Conservation (phyloP, 495 filamentous ascomycete genomes). For the Parathielavia appendiculata region DNA sequence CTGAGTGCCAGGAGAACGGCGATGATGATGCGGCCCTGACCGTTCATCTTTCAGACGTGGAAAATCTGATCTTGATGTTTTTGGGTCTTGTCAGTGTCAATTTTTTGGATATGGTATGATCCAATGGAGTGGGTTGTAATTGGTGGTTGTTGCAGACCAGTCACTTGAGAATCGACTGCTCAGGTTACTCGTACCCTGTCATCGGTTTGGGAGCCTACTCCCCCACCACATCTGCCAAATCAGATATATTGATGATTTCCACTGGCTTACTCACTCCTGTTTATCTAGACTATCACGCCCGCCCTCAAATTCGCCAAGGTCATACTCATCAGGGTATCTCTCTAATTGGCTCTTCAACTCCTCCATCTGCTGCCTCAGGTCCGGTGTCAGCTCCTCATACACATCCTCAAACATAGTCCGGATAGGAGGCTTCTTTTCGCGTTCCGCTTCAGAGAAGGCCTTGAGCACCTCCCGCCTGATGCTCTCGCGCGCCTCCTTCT, state of each 20-base stretch:
- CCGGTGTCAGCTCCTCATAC: conserved; percentile 81
- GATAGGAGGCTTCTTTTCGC: conserved; percentile 79
- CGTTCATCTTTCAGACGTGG: not conserved
- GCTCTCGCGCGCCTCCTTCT: conserved; percentile 63
- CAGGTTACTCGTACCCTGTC: not conserved
- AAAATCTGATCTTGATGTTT: not conserved
- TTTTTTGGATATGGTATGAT: not conserved
- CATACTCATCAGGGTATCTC: conserved; percentile 91
- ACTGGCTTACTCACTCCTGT: conserved; percentile 15
- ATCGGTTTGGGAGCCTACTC: not conserved
- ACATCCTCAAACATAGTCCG: conserved; percentile 77
- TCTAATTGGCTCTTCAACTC: conserved; percentile 71
- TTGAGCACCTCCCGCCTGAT: conserved; percentile 70
- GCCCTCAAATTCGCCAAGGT: conserved; percentile 69
- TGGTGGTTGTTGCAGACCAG: not conserved
- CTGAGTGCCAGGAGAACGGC: conserved; percentile 16
- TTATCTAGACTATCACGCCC: conserved; percentile 60
- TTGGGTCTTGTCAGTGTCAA: not conserved
- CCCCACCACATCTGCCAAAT: not conserved
- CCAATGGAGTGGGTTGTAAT: not conserved
- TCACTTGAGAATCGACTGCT: not conserved
- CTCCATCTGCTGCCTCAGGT: conserved; percentile 70
- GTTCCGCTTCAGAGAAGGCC: conserved; percentile 83
- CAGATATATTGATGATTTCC: conserved; percentile 2
- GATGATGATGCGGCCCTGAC: conserved; percentile 13